phyloP scores from a whole-genome alignment of 225 moss, liverwort and hornwort genomes.

The Asterella californica region DNA sequence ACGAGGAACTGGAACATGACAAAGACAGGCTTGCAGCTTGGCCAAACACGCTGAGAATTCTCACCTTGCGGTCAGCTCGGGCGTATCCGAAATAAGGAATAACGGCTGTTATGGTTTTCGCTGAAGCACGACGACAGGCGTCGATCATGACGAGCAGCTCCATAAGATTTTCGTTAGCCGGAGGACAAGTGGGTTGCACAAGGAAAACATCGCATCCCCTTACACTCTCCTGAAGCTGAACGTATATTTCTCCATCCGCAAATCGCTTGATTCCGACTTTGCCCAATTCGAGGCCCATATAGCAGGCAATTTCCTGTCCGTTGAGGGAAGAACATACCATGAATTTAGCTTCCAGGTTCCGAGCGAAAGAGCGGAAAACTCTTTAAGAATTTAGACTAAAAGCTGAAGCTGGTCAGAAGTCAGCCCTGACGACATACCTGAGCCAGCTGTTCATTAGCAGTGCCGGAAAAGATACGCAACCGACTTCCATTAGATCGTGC shows the following conservation, averaged over 20 bases:
- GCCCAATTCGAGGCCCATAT: slow-evolving; percentile 84
- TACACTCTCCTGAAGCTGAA: slow-evolving; percentile 89
- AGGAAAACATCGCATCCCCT: slow-evolving; percentile 90
- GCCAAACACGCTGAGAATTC: not conserved
- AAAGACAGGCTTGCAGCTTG: not conserved
- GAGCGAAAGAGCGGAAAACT: not conserved
- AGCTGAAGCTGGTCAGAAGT: not conserved
- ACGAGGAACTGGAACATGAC: not conserved
- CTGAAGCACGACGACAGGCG: slow-evolving; percentile 91
- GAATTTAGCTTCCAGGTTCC: not conserved
- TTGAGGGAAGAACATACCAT: not conserved
- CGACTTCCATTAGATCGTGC: slow-evolving; percentile 51
- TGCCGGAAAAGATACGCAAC: slow-evolving; percentile 88
- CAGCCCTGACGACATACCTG: slow-evolving; percentile 45
- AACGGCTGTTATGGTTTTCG: slow-evolving; percentile 89
- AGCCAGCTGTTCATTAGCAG: slow-evolving; percentile 75
- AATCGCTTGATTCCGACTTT: slow-evolving; percentile 84
- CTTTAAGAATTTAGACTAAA: not conserved
- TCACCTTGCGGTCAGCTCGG: slow-evolving; percentile 93
- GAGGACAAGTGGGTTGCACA: slow-evolving; percentile 94
- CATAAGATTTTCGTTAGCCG: slow-evolving; percentile 96
- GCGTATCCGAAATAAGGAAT: slow-evolving; percentile 97
- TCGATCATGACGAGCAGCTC: slow-evolving; percentile 98
- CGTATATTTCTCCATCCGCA: slow-evolving; percentile 94
- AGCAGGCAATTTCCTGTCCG: slow-evolving; percentile 84